phyloP scores from a whole-genome alignment of 257 asterid species.

The Catharanthus roseus region DNA sequence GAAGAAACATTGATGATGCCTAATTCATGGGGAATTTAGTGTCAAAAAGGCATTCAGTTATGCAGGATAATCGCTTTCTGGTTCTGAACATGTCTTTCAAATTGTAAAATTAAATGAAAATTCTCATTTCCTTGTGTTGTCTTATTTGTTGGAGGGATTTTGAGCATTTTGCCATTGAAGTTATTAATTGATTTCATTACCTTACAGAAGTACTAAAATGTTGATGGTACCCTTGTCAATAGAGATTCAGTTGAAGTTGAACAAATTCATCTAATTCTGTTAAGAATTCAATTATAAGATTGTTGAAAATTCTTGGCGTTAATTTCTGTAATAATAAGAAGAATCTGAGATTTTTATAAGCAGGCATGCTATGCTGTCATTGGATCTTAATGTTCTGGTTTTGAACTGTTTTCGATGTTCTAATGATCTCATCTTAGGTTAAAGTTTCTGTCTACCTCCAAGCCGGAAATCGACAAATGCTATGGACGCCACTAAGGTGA shows the following conservation, averaged over 20 bases:
- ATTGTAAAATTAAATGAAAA: conserved; percentile 37
- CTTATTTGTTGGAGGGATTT: background rate
- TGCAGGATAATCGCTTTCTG: conserved; percentile 22
- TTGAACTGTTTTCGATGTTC: background rate
- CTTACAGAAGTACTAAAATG: background rate
- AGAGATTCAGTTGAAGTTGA: background rate
- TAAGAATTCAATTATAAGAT: background rate
- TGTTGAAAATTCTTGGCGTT: background rate
- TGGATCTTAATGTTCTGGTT: background rate
- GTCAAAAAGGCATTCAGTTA: conserved; percentile 21
- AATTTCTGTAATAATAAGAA: background rate
- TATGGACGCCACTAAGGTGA: too few species aligned
- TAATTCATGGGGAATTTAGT: conserved; percentile 23
- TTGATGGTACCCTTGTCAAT: background rate
- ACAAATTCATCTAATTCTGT: too few species aligned
- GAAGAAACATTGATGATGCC: conserved; percentile 36
- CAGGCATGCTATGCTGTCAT: background rate
- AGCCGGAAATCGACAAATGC: too few species aligned
- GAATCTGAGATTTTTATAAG: background rate
- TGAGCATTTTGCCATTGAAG: background rate
- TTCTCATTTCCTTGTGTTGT: background rate
- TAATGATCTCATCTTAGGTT: background rate
- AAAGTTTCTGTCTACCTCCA: too few species aligned
- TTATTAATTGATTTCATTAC: background rate
- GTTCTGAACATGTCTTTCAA: conserved; percentile 19